Percentiles rank a stretch among this genome's conserved stretches.
Evolutionary conservation across 306 rosid genomes (phyloP).

Genomic region (Canavalia gladiata): DNA sequence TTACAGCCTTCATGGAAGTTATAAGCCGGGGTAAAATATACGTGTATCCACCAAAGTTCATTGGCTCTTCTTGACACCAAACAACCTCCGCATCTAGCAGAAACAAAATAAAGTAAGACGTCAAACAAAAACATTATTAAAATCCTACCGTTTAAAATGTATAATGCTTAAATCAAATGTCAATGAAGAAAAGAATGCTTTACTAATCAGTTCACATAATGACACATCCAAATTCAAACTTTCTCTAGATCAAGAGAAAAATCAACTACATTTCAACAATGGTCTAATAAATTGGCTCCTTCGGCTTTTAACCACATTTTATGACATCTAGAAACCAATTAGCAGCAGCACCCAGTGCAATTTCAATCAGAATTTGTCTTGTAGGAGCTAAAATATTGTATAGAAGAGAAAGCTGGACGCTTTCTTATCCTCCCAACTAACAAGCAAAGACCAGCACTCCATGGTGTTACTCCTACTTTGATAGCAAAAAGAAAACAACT

Average conservation of each 20-base stretch:
- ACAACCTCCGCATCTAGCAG: slow-evolving; percentile 84
- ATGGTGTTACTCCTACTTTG: background rate
- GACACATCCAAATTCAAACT: background rate
- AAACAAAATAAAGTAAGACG: slow-evolving; percentile 37
- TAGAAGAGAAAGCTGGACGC: background rate
- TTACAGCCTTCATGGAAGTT: slow-evolving; percentile 78
- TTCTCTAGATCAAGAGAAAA: background rate
- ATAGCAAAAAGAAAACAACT: background rate
- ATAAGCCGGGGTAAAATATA: slow-evolving; percentile 75
- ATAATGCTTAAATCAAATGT: slow-evolving; percentile 16
- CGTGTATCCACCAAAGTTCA: slow-evolving; percentile 92
- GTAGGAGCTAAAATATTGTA: background rate
- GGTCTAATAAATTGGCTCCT: background rate
- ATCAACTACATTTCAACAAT: background rate
- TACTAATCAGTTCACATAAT: background rate
- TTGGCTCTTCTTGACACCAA: slow-evolving; percentile 99
- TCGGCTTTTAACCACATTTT: background rate
- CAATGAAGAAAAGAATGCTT: background rate
- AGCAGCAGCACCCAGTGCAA: slow-evolving; percentile 2
- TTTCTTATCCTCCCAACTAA: slow-evolving; percentile 18
- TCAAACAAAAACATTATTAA: slow-evolving; percentile 5
- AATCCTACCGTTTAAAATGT: background rate
- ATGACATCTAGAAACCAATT: slow-evolving; percentile 3
- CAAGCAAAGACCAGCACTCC: slow-evolving; percentile 19
- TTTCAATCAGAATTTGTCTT: background rate